A percentile compares a stretch with the other conserved stretches of the same genome.
These are phyloP conservation scores for Alliaria petiolata DNA, from an alignment of 345 rosid genomes.

Conservation along the genomic window DNA sequence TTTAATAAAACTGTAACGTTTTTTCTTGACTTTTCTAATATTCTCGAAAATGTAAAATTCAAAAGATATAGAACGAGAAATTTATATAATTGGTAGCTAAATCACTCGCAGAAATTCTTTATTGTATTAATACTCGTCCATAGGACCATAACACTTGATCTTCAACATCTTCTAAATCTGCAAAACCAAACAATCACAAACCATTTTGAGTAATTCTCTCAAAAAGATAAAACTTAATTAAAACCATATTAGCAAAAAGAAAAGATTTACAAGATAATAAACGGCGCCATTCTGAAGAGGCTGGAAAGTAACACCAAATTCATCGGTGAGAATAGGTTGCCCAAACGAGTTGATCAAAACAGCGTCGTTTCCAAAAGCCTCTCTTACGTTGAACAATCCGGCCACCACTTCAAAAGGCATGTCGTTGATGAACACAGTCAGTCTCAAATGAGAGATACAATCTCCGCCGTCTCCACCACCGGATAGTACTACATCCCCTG, in stretches of 20 bases:
- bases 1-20: not conserved
- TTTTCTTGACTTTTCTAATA: not conserved
- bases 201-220: not conserved
- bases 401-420: slow-evolving; percentile 58
- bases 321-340: slow-evolving; percentile 66
- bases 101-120: not conserved
- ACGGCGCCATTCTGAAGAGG: slow-evolving; percentile 74
- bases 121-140: not conserved
- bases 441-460: slow-evolving; percentile 23
- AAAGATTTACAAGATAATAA: slow-evolving; percentile 55
- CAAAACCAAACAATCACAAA: slow-evolving; percentile 1
- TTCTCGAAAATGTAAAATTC: not conserved
- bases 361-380: slow-evolving; percentile 77
- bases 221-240: not conserved
- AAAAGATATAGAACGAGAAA: not conserved
- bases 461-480: not conserved
- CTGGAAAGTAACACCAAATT: slow-evolving; percentile 75
- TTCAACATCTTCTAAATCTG: slow-evolving; percentile 23
- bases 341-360: slow-evolving; percentile 71
- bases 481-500: not conserved
- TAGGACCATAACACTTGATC: not conserved
- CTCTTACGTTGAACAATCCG: slow-evolving; percentile 69
- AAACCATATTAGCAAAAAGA: not conserved
- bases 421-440: slow-evolving; percentile 77
- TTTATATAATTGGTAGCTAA: not conserved